Base-by-base conservation (phyloP, 805 yeast genomes). In the Wickerhamiella hasegawae region DNA sequence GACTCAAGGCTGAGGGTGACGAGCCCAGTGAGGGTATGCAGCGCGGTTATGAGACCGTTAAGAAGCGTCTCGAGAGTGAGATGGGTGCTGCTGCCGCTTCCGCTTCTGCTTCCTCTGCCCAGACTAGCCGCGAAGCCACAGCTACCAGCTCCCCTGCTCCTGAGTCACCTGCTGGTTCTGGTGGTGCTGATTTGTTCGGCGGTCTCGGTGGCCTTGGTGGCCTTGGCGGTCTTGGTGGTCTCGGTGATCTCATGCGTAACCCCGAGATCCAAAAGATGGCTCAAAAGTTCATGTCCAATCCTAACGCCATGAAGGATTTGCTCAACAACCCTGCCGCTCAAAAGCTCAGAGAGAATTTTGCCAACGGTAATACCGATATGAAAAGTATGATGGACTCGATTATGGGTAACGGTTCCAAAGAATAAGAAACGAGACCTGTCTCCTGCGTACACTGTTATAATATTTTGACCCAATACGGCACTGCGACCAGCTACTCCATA, bases 251-350 rank as follows among this genome's bases (percentile, higher is more conserved):
- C 61, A 67, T 85, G 76, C 74, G 69, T 58, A 84, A 85, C 58
- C 98, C 98, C n/a, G 87, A 76, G 58, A 57, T 87, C 41, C 77
- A 77, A 77, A 79, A 76, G 57, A 84, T 84, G 55, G 94, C 94
- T 30, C 85, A 79, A 58, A 69, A 70, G 51, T 65, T 83, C 73
- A 81, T 83, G 94, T 71, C 73, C 35, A 74, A 84, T 54, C 95
- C 96, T 25, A 67, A 62, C 24, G 82, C 90, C 32, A 59, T 84
- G 65, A 64, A 61, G 41, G 71, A 73, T 33, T 59, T 85, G 53
- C 70, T 85, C 81, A 71, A 61, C 56, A 79, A 82, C 56, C 95
- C 95, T 15, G 70, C 74, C 45, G 53, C 84, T 19, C 73, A 73
- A 52, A 77, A 76, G 53, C 80, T 85, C 94, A 94, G 94, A 31